phyloP scores from a whole-genome alignment of 2,329 filamentous ascomycete genomes.

The Xylariaceae sp. region DNA sequence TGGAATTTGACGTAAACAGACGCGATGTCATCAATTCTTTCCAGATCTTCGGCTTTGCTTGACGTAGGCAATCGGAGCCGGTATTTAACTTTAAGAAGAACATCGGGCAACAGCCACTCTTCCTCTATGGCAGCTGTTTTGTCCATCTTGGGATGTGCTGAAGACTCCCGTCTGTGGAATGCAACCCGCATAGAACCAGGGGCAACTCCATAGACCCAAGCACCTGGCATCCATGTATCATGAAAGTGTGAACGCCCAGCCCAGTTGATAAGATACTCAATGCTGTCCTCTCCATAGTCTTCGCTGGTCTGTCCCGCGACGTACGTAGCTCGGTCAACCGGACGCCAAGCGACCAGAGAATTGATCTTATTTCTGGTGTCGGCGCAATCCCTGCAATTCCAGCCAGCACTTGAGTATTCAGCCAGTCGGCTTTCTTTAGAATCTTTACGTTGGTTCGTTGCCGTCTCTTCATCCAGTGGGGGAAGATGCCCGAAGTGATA shows the following conservation, averaged over 20 bases:
- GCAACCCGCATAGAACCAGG: conserved; percentile 60
- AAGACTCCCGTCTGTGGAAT: conserved; percentile 67
- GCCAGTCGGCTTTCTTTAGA: conserved; percentile 58
- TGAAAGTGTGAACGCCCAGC: conserved; percentile 72
- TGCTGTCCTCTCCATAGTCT: conserved; percentile 65
- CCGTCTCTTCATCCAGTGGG: conserved; percentile 34
- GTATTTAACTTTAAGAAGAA: conserved; percentile 79
- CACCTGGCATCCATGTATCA: conserved; percentile 79
- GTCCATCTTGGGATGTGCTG: conserved; percentile 61
- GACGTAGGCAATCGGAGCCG: conserved; percentile 43
- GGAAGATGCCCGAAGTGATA: conserved; percentile 85
- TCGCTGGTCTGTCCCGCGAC: conserved; percentile 46
- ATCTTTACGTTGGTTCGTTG: conserved; percentile 38
- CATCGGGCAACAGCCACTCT: conserved; percentile 78
- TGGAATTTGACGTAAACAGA: conserved; percentile 85
- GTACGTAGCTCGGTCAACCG: conserved; percentile 54
- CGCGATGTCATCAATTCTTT: conserved; percentile 65
- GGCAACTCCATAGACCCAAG: conserved; percentile 77
- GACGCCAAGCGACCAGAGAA: conserved; percentile 83
- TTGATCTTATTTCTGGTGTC: conserved; percentile 63
- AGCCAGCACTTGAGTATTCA: conserved; percentile 64
- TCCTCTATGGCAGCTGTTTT: conserved; percentile 78
- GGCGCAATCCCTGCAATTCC: conserved; percentile 75
- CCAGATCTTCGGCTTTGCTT: conserved; percentile 64
- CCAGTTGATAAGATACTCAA: conserved; percentile 93